These are phyloP conservation scores for Brassica hybrid DNA, from an alignment of 441 rosid species.

Conservation along the genomic window DNA sequence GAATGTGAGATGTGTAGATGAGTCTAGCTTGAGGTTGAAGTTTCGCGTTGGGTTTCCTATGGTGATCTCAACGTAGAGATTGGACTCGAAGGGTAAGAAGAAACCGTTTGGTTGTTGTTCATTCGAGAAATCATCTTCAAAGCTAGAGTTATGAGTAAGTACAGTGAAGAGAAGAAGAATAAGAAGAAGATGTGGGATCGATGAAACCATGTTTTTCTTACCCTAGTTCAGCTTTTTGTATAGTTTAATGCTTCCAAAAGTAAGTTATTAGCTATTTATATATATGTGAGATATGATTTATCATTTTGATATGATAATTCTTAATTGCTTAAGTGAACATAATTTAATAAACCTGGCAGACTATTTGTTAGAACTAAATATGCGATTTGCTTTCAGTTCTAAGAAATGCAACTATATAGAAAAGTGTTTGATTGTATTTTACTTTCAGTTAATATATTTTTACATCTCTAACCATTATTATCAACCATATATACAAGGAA, in stretches of 20 bases:
- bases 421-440: neutral
- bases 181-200: neutral
- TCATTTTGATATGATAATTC: neutral
- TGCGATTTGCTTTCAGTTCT: neutral
- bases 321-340: neutral
- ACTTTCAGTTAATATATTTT: neutral
- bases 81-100: constrained; percentile 41
- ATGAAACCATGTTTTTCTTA: constrained; percentile 25
- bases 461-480: neutral
- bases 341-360: no score
- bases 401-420: neutral
- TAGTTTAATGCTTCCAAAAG: constrained; percentile 6
- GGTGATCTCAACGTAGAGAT: constrained; percentile 36
- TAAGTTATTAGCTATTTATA: constrained; percentile 13
- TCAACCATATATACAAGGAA: neutral
- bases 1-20: constrained; percentile 44
- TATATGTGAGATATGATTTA: no score
- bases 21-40: constrained; percentile 45
- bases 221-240: neutral
- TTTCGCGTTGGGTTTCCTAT: constrained; percentile 37
- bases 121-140: constrained; percentile 17
- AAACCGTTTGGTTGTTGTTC: constrained; percentile 40
- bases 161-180: neutral
- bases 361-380: no score
- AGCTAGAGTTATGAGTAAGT: constrained; percentile 6